Base-by-base conservation (phyloP, 2,329 filamentous ascomycete species). In the Aureobasidium mangrovei region DNA sequence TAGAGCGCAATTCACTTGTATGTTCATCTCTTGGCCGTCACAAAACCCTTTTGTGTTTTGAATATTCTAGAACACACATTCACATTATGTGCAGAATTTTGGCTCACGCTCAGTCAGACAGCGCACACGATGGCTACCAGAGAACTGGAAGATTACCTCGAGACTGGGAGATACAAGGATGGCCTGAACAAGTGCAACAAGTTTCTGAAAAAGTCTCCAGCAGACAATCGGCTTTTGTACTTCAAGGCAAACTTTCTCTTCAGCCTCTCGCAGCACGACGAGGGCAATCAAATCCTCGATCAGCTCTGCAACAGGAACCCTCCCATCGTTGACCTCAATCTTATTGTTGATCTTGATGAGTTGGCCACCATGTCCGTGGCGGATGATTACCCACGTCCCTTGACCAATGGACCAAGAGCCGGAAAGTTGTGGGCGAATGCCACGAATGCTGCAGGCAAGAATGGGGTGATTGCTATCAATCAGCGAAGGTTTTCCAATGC, bases 131-230 rank as follows among this genome's bases (percentile, higher is more conserved):
- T 42, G 10, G 44, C 53, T 28, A 28, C 44, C 28, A 46, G 36
- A 8, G 53, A 54, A 31, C n/a, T 54, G 31, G 33, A 38, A 24
- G 53, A 54, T 28, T 55, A 49, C 29, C 46, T 55, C 5, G 39
- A 51, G 10, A 31, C 45, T 4, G 60, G 62, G 31, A 64, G 63
- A 38, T 65, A 61, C 45, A 54, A 52, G 18, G 64, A 67, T 31
- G 66, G 66, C 43, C 60, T 68, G 47, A 58, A 62, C 32, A 64
- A 64, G 39, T 67, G 65, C 46, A 61, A 67, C 51, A 62, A 65
- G 9, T 56, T 67, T 1, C 55, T 69, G 27, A 61, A 59, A 32
- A 65, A 63, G 39, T 61, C 57, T 9, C 62, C 66, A 1, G 59
- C 62, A 8, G 62, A 68, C 52, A 47, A 62, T 7, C 58, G 59